Evolutionary conservation across 441 rosid genomes (phyloP), one percentile per base, ranked within the genome.

Genomic region (Bocquillonia castaneifolia): DNA sequence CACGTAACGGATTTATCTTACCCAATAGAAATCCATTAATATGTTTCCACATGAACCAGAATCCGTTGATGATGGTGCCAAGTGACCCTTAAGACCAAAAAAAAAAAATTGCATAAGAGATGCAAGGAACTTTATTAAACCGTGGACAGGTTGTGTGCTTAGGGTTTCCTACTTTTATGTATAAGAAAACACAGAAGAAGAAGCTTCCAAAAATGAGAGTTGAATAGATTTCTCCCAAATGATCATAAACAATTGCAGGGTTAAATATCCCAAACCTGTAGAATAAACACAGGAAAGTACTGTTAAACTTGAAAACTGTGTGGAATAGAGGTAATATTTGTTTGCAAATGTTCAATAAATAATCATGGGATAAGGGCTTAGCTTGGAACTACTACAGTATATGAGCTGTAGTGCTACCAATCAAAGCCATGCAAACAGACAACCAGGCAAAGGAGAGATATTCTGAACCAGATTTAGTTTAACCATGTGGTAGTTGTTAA

Each of bases 21-120:
- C 99, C 98, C 97, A 94, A 53, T 92, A 94, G 88, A 94, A 94
- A 76, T 94, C 99, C 39, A 94, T 87, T 72, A 92, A 84, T 51
- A 88, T 40, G 86, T 95, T 95, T 64, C 98, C 97, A 61, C 85
- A 85, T 58, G 99, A 95, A 72, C 99, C 98, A 70, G 96, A 92
- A 78, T 94, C 99, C 47, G 81, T 80, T 62, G 97, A 94, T 59
- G 98, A 94, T 72, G 99, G 96, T 32, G 93, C 94, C 73, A 92
- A 60, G 53, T 83, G 93, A 77, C 97, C 99, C 98, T 90, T 70
- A 73, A 83, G 42, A 74, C 66, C 72, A 25, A 52, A 78, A 53
- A 31, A 63, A 53, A 79, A 48, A 20, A 57, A 34, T 26, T 42
- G 65, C 54, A 55, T 79, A 65, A 80, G 81, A 69, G 52, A 73